Conservation (phyloP, 192 early-diverging fungal genomes). For the Pilaira anomala region DNA sequence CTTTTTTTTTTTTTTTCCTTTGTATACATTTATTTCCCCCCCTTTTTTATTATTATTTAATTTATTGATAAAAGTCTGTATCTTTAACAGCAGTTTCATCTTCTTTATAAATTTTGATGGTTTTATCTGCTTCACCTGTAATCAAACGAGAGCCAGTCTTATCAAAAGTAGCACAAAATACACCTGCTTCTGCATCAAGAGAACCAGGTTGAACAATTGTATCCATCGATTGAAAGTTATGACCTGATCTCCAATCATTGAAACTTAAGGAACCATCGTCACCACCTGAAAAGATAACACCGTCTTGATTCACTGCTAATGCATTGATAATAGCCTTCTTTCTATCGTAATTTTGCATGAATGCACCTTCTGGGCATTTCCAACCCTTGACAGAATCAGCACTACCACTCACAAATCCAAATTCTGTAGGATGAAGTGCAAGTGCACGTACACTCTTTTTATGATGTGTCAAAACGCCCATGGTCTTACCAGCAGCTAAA, state of each 20-base stretch:
- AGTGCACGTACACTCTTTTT: constrained; percentile 94
- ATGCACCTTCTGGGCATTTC: constrained; percentile 93
- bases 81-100: constrained; percentile 68
- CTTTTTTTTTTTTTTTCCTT: not conserved
- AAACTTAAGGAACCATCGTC: constrained; percentile 97
- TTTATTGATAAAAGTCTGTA: constrained; percentile 33
- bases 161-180: constrained; percentile 96
- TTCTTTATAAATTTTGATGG: constrained; percentile 97
- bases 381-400: constrained; percentile 96
- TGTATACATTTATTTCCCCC: not conserved
- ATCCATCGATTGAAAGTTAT: constrained; percentile 90
- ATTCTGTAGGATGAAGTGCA: constrained; percentile 90
- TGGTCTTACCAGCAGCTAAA: constrained; percentile 92
- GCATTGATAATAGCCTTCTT: constrained; percentile 90
- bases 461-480: constrained; percentile 94
- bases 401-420: constrained; percentile 85
- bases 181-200: constrained; percentile 90
- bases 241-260: constrained; percentile 94
- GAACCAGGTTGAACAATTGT: constrained; percentile 94
- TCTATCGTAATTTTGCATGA: constrained; percentile 91
- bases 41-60: not conserved
- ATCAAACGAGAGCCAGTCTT: constrained; percentile 90
- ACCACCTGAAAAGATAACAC: constrained; percentile 94
- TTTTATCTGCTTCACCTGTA: constrained; percentile 98
- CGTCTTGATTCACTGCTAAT: constrained; percentile 83